Conservation (phyloP, 2,329 filamentous ascomycete species). For the Mariannaea elegans region DNA sequence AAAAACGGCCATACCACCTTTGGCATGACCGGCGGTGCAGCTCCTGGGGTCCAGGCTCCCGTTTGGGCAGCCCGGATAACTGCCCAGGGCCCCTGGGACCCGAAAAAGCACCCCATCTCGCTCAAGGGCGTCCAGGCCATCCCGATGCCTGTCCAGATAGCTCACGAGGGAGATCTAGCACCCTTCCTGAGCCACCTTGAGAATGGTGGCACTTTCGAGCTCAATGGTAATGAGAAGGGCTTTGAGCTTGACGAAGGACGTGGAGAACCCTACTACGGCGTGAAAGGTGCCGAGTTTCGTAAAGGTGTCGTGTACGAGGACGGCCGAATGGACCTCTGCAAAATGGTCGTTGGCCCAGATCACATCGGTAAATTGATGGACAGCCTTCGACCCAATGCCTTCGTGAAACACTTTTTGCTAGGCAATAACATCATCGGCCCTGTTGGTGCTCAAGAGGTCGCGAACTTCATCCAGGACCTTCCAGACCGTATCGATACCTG, state of each 20-base stretch:
- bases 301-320: conserved; percentile 59
- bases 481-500: conserved; percentile 62
- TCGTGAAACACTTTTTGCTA: conserved; percentile 60
- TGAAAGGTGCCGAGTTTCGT: conserved; percentile 47
- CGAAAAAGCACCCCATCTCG: conserved; percentile 42
- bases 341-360: conserved; percentile 62
- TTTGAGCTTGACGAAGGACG: conserved; percentile 45
- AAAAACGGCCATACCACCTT: conserved; percentile 42
- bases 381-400: conserved; percentile 55
- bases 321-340: conserved; percentile 63
- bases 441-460: conserved; percentile 55
- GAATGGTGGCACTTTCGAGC: conserved; percentile 42
- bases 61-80: conserved; percentile 46
- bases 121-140: conserved; percentile 43
- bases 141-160: conserved; percentile 47
- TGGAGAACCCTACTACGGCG: conserved; percentile 49
- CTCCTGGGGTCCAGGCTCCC: conserved; percentile 44
- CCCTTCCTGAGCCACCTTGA: conserved; percentile 47
- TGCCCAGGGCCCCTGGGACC: conserved; percentile 47
- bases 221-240: conserved; percentile 36
- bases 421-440: conserved; percentile 65
- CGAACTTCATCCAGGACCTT: conserved; percentile 54
- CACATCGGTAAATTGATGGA: conserved; percentile 61
- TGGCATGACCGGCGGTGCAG: conserved; percentile 44
- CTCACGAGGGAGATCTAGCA: conserved; percentile 43